Conservation (phyloP, 495 filamentous ascomycete genomes). For the Choiromyces venosus region DNA sequence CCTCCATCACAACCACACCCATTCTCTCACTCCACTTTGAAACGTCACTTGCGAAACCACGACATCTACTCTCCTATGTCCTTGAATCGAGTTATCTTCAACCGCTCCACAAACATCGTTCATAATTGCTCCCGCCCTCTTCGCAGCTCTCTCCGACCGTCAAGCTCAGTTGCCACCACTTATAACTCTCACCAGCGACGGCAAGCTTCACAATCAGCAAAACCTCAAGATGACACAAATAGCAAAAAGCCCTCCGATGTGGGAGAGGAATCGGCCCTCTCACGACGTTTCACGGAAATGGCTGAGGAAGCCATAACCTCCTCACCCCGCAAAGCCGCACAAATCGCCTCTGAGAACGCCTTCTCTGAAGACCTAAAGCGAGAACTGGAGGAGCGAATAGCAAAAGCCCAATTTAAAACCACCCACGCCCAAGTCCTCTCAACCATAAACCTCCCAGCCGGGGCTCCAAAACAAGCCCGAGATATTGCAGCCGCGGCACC, state of each 20-base stretch:
- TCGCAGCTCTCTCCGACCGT: constrained; percentile 3
- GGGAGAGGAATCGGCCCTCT: constrained; percentile 32
- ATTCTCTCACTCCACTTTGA: neutral
- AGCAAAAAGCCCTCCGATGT: neutral
- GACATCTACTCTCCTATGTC: constrained; percentile 20
- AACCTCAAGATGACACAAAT: constrained; percentile 9
- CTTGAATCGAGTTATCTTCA: constrained; percentile 9
- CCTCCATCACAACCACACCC: neutral
- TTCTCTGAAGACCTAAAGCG: constrained; percentile 81
- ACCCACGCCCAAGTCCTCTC: constrained; percentile 66
- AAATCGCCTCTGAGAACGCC: constrained; percentile 71
- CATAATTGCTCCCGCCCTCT: neutral
- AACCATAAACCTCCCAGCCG: constrained; percentile 56
- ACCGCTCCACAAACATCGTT: constrained; percentile 1
- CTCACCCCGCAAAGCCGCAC: constrained; percentile 23
- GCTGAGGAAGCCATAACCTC: constrained; percentile 35
- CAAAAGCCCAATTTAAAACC: constrained; percentile 61
- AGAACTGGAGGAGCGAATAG: constrained; percentile 66
- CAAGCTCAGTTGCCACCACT: constrained; percentile 12
- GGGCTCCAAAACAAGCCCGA: constrained; percentile 67
- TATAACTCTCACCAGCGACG: neutral
- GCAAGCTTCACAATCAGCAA: neutral
- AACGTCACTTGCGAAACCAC: neutral
- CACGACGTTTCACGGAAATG: constrained; percentile 37
- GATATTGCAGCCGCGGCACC: constrained; percentile 63